phyloP scores from a whole-genome alignment of 225 moss, liverwort and hornwort species.

The Pleurozium schreberi region DNA sequence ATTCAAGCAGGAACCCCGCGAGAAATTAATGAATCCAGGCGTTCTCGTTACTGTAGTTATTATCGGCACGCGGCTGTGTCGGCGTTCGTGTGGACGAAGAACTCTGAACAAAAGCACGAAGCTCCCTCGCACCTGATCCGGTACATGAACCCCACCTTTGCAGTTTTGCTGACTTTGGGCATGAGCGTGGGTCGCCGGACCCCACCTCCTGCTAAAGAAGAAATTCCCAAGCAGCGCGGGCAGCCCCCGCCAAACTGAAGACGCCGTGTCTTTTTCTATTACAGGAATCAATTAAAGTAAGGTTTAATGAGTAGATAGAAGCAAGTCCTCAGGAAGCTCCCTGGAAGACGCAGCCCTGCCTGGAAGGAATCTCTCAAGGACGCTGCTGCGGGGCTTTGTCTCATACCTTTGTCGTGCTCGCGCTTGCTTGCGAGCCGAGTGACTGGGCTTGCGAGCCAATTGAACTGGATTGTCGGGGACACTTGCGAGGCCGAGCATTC shows the following conservation, averaged over 20 bases:
- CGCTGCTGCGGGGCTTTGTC: not conserved
- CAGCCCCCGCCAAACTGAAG: not conserved
- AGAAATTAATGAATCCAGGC: not conserved
- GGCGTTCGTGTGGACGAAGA: not conserved
- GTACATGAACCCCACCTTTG: not conserved
- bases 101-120: not conserved
- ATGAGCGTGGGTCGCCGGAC: not conserved
- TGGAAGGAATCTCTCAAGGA: not conserved
- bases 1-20: not conserved
- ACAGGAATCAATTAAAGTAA: not conserved
- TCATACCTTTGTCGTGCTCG: not conserved
- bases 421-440: not conserved
- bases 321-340: not conserved
- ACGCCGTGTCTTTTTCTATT: not conserved
- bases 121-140: not conserved
- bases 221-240: not conserved
- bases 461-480: not conserved
- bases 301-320: not conserved
- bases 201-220: not conserved
- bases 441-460: not conserved
- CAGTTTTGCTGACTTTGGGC: not conserved
- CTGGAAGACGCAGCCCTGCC: not conserved
- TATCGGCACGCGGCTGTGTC: slow-evolving; percentile 11
- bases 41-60: not conserved
- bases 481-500: not conserved